Evolutionary conservation across 257 asterid species (phyloP).

Genomic region (Galeopsis tetrahit): DNA sequence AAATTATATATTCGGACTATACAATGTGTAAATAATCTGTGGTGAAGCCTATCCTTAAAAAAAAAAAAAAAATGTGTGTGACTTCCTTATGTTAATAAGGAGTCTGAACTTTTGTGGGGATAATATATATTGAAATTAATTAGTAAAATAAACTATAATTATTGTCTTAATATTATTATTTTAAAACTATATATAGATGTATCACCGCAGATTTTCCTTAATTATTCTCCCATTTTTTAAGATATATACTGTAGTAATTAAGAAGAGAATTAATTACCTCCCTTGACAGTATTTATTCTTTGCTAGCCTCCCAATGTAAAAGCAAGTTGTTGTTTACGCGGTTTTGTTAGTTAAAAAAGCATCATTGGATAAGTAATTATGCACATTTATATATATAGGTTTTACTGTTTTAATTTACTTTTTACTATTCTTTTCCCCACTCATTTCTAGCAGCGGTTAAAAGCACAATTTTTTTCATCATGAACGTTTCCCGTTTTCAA

Average conservation of each 20-base stretch:
- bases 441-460: conserved; percentile 3
- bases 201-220: conserved; percentile 9
- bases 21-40: too few species aligned
- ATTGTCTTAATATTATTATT: too few species aligned
- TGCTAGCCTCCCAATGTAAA: conserved; percentile 31
- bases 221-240: neutral
- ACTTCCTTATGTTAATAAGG: neutral
- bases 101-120: neutral
- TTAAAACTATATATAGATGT: neutral
- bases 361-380: conserved; percentile 17
- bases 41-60: too few species aligned
- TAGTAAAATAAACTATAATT: too few species aligned
- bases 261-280: neutral
- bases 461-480: conserved; percentile 18
- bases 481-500: conserved; percentile 2
- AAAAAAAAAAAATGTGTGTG: too few species aligned
- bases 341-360: conserved; percentile 53
- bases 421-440: conserved; percentile 27
- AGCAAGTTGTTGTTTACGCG: conserved; percentile 50
- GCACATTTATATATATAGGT: neutral
- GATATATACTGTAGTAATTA: neutral
- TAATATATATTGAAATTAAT: too few species aligned
- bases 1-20: too few species aligned
- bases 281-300: conserved; percentile 22
- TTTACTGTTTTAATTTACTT: neutral